phyloP scores from a whole-genome alignment of 2,329 filamentous ascomycete genomes.

The Alternaria panax region DNA sequence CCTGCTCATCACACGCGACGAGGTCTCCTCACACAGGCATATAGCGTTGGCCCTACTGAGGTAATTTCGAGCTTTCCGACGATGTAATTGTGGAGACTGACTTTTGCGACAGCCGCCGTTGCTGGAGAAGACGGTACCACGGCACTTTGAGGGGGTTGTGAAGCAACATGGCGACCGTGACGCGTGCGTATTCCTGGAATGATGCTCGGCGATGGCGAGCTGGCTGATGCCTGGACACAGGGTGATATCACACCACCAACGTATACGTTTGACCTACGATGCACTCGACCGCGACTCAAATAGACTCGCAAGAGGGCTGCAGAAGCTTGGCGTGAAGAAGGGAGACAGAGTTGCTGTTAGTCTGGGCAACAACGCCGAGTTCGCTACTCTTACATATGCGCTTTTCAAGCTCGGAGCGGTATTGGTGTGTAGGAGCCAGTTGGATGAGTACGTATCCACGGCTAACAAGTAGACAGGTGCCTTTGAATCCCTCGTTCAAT shows the following conservation, averaged over 20 bases:
- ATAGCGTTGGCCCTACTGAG: conserved; percentile 43
- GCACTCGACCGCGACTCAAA: conserved; percentile 79
- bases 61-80: conserved; percentile 25
- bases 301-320: conserved; percentile 73
- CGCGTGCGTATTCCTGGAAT: conserved; percentile 55
- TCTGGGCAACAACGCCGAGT: conserved; percentile 84
- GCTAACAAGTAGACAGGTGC: conserved; percentile 63
- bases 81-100: conserved; percentile 14
- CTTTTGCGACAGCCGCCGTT: conserved; percentile 65
- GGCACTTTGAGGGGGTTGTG: conserved; percentile 74
- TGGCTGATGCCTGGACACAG: conserved; percentile 44
- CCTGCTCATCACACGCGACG: conserved; percentile 22
- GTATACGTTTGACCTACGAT: conserved; percentile 72
- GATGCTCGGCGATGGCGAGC: neutral
- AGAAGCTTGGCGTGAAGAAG: conserved; percentile 75
- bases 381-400: conserved; percentile 81
- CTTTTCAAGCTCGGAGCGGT: conserved; percentile 94
- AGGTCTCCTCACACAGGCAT: conserved; percentile 43
- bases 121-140: conserved; percentile 71
- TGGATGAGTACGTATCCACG: too few relatives aligned
- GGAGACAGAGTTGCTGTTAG: conserved; percentile 87
- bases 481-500: conserved; percentile 90
- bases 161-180: conserved; percentile 68
- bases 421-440: conserved; percentile 61
- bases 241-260: conserved; percentile 69